phyloP scores from a whole-genome alignment of 768 basidiomycete species.

The Infundibulicybe gibba region DNA sequence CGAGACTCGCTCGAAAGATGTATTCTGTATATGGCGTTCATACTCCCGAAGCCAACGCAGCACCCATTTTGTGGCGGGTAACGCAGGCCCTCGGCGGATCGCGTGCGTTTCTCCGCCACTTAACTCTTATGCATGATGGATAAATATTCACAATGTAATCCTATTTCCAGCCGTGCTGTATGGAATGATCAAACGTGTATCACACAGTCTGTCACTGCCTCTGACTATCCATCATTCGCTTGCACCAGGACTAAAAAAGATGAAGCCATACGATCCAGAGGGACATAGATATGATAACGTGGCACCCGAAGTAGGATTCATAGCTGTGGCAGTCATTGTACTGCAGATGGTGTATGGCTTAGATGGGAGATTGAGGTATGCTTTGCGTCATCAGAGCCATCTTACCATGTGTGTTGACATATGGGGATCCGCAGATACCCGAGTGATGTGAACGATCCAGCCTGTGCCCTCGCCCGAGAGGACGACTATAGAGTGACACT shows the following conservation, averaged over 20 bases:
- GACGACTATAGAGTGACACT: conserved; percentile 45
- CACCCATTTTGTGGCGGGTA: conserved; percentile 76
- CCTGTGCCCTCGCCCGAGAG: conserved; percentile 51
- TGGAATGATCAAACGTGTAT: conserved; percentile 55
- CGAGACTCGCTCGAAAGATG: conserved; percentile 59
- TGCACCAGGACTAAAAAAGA: conserved; percentile 33
- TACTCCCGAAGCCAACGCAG: conserved; percentile 73
- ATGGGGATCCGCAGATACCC: conserved; percentile 17
- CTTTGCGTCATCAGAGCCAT: conserved; percentile 1
- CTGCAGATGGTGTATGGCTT: conserved; percentile 86
- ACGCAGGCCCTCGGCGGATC: conserved; percentile 65
- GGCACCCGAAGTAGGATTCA: conserved; percentile 64
- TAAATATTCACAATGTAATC: conserved; percentile 7
- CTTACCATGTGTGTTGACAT: conserved; percentile 27
- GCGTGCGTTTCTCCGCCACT: conserved; percentile 49
- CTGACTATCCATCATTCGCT: conserved; percentile 57
- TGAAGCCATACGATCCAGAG: conserved; percentile 34
- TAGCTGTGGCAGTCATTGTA: conserved; percentile 59
- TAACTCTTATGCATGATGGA: neutral
- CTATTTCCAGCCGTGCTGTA: conserved; percentile 57
- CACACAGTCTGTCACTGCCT: conserved; percentile 51
- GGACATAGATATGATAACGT: conserved; percentile 58
- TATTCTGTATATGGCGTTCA: conserved; percentile 50
- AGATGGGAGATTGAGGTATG: conserved; percentile 63
- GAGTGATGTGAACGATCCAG: conserved; percentile 47